Evolutionary conservation across 495 filamentous ascomycete genomes (phyloP).

Genomic region (Extremus antarcticus): DNA sequence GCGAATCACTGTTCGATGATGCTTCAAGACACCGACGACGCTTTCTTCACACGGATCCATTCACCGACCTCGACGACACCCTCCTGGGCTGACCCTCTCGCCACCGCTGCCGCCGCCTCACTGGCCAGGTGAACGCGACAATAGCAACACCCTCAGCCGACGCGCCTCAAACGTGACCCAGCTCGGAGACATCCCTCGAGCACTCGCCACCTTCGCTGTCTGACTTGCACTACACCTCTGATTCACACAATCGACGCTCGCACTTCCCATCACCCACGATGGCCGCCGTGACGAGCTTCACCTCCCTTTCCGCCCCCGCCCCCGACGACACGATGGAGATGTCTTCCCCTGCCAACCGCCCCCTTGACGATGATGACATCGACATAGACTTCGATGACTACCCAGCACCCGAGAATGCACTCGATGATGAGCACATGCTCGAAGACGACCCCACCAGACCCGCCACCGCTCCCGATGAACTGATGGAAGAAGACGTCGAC

Average conservation of each 20-base stretch:
- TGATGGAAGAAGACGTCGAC: slow-evolving; percentile 34
- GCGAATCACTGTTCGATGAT: too few relatives aligned
- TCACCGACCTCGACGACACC: not conserved
- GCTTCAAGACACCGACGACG: not conserved
- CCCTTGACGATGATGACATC: slow-evolving; percentile 56
- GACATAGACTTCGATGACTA: slow-evolving; percentile 64
- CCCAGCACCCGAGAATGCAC: slow-evolving; percentile 33
- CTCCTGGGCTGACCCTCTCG: too few relatives aligned
- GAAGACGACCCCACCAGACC: slow-evolving; percentile 20
- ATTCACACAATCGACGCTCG: too few relatives aligned
- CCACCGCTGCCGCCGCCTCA: too few relatives aligned
- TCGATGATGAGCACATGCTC: slow-evolving; percentile 22
- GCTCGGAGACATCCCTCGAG: not conserved
- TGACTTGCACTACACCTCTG: not conserved
- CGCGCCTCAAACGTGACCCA: not conserved
- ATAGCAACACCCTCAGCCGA: not conserved
- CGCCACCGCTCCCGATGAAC: slow-evolving; percentile 31
- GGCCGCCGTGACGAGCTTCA: slow-evolving; percentile 13
- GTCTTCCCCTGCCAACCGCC: slow-evolving; percentile 35
- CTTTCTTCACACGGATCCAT: not conserved
- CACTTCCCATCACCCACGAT: not conserved
- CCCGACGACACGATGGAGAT: slow-evolving; percentile 45
- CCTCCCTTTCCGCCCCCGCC: slow-evolving; percentile 15
- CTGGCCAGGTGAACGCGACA: too few relatives aligned
- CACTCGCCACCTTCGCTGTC: not conserved